Base-by-base conservation (phyloP, 345 rosid genomes). In the Acer saccharum region DNA sequence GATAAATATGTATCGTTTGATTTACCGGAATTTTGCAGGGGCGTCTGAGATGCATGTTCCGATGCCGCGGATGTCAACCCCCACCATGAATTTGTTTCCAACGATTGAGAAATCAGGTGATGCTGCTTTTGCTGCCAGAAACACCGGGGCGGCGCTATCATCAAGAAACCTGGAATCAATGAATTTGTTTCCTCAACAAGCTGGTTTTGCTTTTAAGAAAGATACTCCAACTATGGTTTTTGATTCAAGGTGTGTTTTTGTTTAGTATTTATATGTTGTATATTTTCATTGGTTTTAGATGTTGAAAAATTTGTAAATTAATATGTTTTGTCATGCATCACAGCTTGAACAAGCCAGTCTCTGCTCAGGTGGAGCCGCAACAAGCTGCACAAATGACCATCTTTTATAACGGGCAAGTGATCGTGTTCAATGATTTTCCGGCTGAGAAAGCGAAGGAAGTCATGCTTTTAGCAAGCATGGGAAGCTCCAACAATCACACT, bases 371-470 rank as follows among this genome's bases (percentile, higher is more conserved):
- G 41, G 85, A 85, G 84, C 68, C 87, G 18, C 86, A 84, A 75
- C 86, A 84, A 75, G 67, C 88, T 70, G 90, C 94, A 2, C 93
- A 83, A 35, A 83, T 95, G 94, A 93, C 99, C 21, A 93, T 95
- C 64, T 93, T 95, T 83, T 95, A 95, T 74, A 87, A 32, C 12
- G 98, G 99, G 21, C 87, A 90, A 83, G 97, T 93, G 77, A 81
- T 92, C 48, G 96, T 89, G 60, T 89, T 92, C 79, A 78, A 93
- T 11, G 91, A 92, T 72, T 89, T 93, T 60, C 88, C 96, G 2
- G 90, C 92, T 48, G 93, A 92, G 23, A 92, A 91, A 82, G 99
- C 98, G 0, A 90, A 89, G 77, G 90, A 95, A 80, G 79, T 95
- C 73, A 89, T 95, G 90, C 72, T 64, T 75, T 74, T 95, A 60